Evolutionary conservation across 495 filamentous ascomycete genomes (phyloP), one percentile per base, ranked within the genome.

Genomic region (Penicillium longicatenatum): DNA sequence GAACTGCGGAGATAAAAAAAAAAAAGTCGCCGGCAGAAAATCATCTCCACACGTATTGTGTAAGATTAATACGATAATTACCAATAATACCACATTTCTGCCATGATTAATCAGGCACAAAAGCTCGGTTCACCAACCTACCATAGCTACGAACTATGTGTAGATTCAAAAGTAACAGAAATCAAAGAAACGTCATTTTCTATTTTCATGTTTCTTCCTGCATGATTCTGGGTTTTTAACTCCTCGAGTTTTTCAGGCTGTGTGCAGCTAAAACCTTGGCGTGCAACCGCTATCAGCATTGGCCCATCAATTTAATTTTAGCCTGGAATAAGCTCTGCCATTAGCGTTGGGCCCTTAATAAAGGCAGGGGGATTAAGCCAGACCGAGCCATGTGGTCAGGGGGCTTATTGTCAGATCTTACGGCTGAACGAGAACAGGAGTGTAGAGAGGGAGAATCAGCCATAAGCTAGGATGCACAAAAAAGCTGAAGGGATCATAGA

Each of bases 1-100:
- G 31, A 48, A 31, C 39, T 52, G 30, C 33, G 43, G 26, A 37
- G 33, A 57, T 46, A 21, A 57, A 52, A 59, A 63, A 62, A 62
- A 62, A 62, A 57, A 55, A 52, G 48, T 53, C 29, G 14, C 17
- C 39, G 49, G 52, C 56, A 57, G 56, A 63, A 54, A 56, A 52
- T 57, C 21, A 39, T 35, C 50, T 54, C 54, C 54, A 35, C 45
- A 26, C 14, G 43, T 46, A 46, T 46, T 39, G 37, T 11, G 31
- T 39, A 39, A 39, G 0, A 16, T 16, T 4, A n/a, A 39, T 39
- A 39, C 37, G 4, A 17, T 4, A 5, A 17, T 39, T 39, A 39
- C 26, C 26, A 35, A 35, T 35, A 2, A 39, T 39, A 39, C 37
- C 14, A 7, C 2, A 2, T 0, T 39, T 2, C 14, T 39, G 37